Percentiles rank a stretch among this genome's conserved stretches.
phyloP scores from a whole-genome alignment of 495 filamentous ascomycete genomes.

The Penicillium longicatenatum region DNA sequence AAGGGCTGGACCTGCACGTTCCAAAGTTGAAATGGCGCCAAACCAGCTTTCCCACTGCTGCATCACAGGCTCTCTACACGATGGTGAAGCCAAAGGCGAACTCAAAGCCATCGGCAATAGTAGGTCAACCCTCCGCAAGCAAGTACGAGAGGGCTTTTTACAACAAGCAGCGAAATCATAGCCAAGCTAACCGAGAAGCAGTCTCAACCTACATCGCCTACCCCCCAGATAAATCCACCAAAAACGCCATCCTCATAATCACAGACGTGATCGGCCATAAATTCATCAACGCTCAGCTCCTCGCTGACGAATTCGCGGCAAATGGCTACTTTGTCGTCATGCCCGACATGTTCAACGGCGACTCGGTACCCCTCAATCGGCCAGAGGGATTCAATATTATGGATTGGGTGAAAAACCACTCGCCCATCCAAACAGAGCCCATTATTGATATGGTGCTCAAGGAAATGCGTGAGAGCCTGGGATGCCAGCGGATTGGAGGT shows the following conservation, averaged over 20 bases:
- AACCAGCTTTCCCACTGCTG: conserved; percentile 15
- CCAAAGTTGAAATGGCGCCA: background rate
- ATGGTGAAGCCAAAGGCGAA: conserved; percentile 26
- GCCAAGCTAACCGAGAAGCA: background rate
- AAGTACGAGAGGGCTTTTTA: background rate
- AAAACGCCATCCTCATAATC: conserved; percentile 30
- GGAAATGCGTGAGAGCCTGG: conserved; percentile 54
- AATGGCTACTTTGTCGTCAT: conserved; percentile 75
- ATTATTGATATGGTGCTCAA: conserved; percentile 56
- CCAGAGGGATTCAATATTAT: conserved; percentile 30
- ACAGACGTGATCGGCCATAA: conserved; percentile 34
- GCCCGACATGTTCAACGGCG: conserved; percentile 49
- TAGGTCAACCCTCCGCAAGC: conserved; percentile 1
- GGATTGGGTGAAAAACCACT: conserved; percentile 43
- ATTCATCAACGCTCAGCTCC: conserved; percentile 33
- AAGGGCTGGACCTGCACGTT: too few species aligned
- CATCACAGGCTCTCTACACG: conserved; percentile 19
- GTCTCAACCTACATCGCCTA: conserved; percentile 30
- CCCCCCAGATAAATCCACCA: conserved; percentile 28
- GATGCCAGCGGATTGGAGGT: conserved; percentile 61
- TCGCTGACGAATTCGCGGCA: conserved; percentile 72
- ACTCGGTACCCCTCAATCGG: conserved; percentile 29
- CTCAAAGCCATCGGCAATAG: conserved; percentile 21
- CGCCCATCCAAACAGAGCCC: conserved; percentile 55
- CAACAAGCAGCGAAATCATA: background rate